Conservation (phyloP, 2,329 filamentous ascomycete species). For the Penicillium crustosum region DNA sequence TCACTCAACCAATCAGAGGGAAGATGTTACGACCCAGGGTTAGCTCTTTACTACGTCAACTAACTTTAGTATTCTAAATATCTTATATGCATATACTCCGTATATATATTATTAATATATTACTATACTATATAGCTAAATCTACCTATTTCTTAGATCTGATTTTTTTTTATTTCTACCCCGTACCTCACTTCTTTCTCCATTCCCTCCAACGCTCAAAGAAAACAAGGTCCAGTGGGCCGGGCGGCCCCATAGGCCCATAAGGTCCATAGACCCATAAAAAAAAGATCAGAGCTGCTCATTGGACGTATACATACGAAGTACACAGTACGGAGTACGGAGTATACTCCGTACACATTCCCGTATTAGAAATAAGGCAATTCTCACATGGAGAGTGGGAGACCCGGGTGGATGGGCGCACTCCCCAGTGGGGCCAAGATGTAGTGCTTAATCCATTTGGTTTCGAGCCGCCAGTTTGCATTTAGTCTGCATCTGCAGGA, state of each 20-base stretch:
- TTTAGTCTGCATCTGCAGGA: slow-evolving; percentile 1
- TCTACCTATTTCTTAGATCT: neutral
- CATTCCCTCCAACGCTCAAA: neutral
- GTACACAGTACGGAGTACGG: neutral
- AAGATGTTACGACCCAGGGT: slow-evolving; percentile 35
- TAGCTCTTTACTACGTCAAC: slow-evolving; percentile 41
- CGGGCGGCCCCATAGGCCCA: slow-evolving; percentile 3
- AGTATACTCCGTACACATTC: neutral
- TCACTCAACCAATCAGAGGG: slow-evolving; percentile 31
- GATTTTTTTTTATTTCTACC: no score
- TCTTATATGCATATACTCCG: no score
- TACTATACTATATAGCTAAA: neutral
- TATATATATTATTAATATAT: no score
- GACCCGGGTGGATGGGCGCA: slow-evolving; percentile 17
- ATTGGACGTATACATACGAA: neutral
- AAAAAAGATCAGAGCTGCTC: neutral
- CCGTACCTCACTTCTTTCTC: neutral
- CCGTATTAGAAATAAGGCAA: neutral
- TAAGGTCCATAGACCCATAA: slow-evolving; percentile 1
- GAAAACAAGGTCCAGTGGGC: slow-evolving; percentile 7
- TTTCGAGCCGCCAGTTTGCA: slow-evolving; percentile 6
- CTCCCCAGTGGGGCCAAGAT: slow-evolving; percentile 28
- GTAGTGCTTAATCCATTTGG: slow-evolving; percentile 31
- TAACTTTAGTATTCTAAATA: neutral
- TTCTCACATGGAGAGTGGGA: slow-evolving; percentile 1